Evolutionary conservation across 495 filamentous ascomycete genomes (phyloP), one percentile per base, ranked within the genome.

Genomic region (Penicillium ochrochloron): DNA sequence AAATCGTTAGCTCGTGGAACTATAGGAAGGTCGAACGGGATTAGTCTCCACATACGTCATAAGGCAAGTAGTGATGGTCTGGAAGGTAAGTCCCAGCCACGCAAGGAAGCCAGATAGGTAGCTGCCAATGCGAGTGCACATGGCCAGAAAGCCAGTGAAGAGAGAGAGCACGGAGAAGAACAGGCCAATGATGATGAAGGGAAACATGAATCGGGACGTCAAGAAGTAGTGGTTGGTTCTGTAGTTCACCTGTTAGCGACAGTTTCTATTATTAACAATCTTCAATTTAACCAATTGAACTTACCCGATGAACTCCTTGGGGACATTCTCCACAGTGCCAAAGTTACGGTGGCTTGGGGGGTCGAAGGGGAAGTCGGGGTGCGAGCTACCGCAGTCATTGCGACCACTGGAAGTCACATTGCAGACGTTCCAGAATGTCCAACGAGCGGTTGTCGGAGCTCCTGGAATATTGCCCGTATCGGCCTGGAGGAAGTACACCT

Each of bases 381-480:
- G 75, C 9, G 78, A 74, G 12, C 51, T 69, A 35, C 84, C 81
- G 73, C 89, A 92, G 50, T 82, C 65, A 66, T 85, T 91, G 59
- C 72, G 77, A 21, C 88, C 88, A 57, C 84, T 76, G 42, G 55
- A 41, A 6, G 66, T 72, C 31, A 84, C 85, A 29, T 77, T 72
- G 75, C 88, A 90, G n/a, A 94, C 74, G 68, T 88, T 87, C 85
- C 93, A 94, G 78, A 89, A 94, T 3, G 93, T 95, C 93, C 93
- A 97, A 76, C 93, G 87, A 9, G 92, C 88, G 9, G 85, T 65
- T 37, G 84, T 35, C 23, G 86, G 83, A 2, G 92, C 87, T 23
- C 85, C 85, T 12, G 88, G 79, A 70, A 96, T 93, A 69, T 80
- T 85, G 51, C 79, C 76, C 15, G 92, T 94, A 72, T 87, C 82